Base-by-base conservation (phyloP, 352 stramenopile genomes). In the Globisporangium paroecandrum region DNA sequence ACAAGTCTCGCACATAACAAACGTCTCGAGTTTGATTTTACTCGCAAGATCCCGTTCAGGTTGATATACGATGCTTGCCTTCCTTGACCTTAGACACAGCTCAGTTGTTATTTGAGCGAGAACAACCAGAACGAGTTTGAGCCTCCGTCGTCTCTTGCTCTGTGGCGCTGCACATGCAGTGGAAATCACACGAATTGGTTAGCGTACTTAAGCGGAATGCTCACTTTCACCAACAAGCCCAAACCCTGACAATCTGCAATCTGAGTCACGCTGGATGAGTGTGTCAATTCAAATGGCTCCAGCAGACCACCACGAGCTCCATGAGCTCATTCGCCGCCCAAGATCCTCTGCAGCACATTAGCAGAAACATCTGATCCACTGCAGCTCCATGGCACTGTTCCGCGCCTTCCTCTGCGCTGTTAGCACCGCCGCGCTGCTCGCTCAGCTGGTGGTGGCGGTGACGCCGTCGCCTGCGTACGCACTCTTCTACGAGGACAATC, bases 401-500 rank as follows among this genome's bases (percentile, higher is more conserved):
- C 29, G 27, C 27, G 27, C 18, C 27, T 38, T 43, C 27, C 27
- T 60, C 18, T 27, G 18, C 1, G 7, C 18, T 4, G 9, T 15
- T 7, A 55, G n/a, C n/a, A 55, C 27, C 43, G 25, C 8, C 53
- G 41, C 43, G 43, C 43, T 51, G 18, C 43, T 51, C 43, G 20
- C 22, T 7, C 5, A 6, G 18, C n/a, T 29, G 34, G 38, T 63
- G 15, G n/a, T 46, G 20, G 20, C 53, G 9, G 13, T 18, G 22
- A 4, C 22, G 29, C 12, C 51, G 2, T 9, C 34, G 15, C 5
- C 29, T 8, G 15, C 27, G 64, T 41, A 43, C 15, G 20, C 64
- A 25, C 43, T 51, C 43, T 51, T 51, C 43, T 27, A 57, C n/a
- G 47, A 69, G 6, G 59, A 71, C 54, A 64, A 67, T 20, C 47